Conservation (phyloP, 2,329 filamentous ascomycete genomes). For the Botrytis sinoallii region DNA sequence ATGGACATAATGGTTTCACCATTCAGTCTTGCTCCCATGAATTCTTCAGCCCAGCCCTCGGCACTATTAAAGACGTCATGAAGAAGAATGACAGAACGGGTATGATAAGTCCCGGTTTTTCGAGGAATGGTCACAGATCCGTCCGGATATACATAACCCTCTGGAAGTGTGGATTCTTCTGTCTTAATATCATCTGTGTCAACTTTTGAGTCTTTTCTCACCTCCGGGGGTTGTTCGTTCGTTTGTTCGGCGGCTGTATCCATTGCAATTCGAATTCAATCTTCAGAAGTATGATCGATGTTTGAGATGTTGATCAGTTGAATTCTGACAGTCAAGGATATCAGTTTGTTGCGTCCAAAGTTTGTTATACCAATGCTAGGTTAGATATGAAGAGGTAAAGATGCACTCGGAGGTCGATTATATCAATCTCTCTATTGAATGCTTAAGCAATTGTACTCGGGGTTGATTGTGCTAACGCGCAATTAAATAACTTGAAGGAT, state of each 20-base stretch:
- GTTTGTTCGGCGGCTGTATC: background rate
- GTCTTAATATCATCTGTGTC: background rate
- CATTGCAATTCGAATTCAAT: background rate
- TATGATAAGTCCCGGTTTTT: background rate
- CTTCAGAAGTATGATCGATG: background rate
- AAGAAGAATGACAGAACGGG: background rate
- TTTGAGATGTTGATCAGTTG: background rate
- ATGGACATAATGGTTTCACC: no score
- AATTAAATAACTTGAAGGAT: background rate
- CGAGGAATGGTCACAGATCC: background rate
- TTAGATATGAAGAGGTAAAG: background rate
- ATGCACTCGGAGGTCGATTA: background rate
- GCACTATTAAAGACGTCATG: background rate
- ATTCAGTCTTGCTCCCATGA: background rate
- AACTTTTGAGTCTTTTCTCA: background rate
- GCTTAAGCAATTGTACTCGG: background rate
- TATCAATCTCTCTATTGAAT: background rate
- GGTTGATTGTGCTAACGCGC: background rate
- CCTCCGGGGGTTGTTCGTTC: background rate
- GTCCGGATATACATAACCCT: background rate
- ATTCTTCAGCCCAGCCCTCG: background rate
- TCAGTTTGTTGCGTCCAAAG: background rate
- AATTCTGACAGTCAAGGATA: background rate
- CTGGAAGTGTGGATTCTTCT: background rate
- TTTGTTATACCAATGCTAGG: background rate